A percentile compares a stretch with the other conserved stretches of the same genome.
Evolutionary conservation across 2,329 filamentous ascomycete genomes (phyloP).

Genomic region (Tolypocladium pustulatum): DNA sequence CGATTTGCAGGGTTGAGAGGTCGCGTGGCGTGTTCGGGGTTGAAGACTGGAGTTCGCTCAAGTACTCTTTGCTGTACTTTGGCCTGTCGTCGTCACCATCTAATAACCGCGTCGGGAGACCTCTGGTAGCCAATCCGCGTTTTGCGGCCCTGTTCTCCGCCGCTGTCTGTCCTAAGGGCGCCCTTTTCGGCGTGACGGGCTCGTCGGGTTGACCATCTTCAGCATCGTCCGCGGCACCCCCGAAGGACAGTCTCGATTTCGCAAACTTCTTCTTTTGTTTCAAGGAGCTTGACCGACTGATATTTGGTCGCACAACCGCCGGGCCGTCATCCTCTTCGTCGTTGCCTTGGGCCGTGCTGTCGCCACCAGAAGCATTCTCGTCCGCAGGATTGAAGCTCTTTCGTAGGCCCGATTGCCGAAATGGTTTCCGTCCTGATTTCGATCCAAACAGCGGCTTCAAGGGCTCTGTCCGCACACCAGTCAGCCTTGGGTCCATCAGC

Average conservation of each 20-base stretch:
- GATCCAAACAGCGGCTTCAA: conserved; percentile 26
- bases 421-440: conserved; percentile 39
- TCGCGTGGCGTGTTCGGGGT: conserved; percentile 75
- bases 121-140: conserved; percentile 35
- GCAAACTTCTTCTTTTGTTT: conserved; percentile 55
- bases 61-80: conserved; percentile 75
- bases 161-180: conserved; percentile 51
- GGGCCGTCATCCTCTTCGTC: conserved; percentile 35
- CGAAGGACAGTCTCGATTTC: conserved; percentile 63
- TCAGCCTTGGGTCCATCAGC: conserved; percentile 27
- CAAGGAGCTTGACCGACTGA: conserved; percentile 35
- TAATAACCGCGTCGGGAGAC: conserved; percentile 42
- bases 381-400: conserved; percentile 41
- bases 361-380: conserved; percentile 15
- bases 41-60: conserved; percentile 75
- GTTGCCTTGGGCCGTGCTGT: conserved; percentile 19
- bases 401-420: conserved; percentile 48
- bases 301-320: conserved; percentile 36
- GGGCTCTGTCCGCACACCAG: conserved; percentile 16
- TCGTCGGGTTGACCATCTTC: conserved; percentile 39
- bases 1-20: conserved; percentile 31
- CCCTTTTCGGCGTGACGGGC: conserved; percentile 54
- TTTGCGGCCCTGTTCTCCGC: conserved; percentile 56
- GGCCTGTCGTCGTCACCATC: conserved; percentile 58
- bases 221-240: conserved; percentile 40